Evolutionary conservation across 257 asterid species (phyloP), one percentile per base, ranked within the genome.

Genomic region (Schizonepeta tenuifolia): DNA sequence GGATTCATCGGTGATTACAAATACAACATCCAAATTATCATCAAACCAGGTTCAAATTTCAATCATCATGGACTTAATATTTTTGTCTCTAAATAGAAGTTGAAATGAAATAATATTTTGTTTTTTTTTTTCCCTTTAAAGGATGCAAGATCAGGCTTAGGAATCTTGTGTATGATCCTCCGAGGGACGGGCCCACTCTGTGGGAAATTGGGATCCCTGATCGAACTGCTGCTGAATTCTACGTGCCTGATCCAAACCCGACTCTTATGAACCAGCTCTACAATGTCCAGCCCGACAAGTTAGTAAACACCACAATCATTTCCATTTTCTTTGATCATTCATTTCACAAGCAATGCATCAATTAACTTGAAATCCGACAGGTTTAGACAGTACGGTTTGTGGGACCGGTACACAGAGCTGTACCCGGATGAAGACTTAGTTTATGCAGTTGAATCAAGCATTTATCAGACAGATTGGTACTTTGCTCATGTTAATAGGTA

Each of bases 201-300:
- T 93, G 98, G 98, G 97, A 93, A 79, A 90, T 93, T 28, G 98
- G 98, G 28, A 60, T 86, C 49, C 96, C 98, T 9, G 98, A 93
- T 59, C 79, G 98, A 4, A 82, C 91, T 2, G 97, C 97, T 51
- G 77, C 83, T 15, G 98, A 93, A 64, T 93, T 89, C 81, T 90
- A 67, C 69, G 75, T 90, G 56, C 98, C 98, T 9, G 96, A 88
- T 71, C 90, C 98, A 13, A 82, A 77, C 65, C 91, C 98, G 1
- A 68, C 47, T 0, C 92, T 87, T 3, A 69, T 71, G 87, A 93
- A 93, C 82, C 86, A 81, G 68, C 57, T 93, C 22, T 90, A 91
- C 62, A 33, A 22, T 1, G 49, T 65, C 17, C 83, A 81, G 8
- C 17, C 80, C 3, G 86, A 86, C 57, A 90, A 77, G 96, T 88